Evolutionary conservation across 176 grass and related monocot species (phyloP).

Genomic region (Eragrostis nindensis): DNA sequence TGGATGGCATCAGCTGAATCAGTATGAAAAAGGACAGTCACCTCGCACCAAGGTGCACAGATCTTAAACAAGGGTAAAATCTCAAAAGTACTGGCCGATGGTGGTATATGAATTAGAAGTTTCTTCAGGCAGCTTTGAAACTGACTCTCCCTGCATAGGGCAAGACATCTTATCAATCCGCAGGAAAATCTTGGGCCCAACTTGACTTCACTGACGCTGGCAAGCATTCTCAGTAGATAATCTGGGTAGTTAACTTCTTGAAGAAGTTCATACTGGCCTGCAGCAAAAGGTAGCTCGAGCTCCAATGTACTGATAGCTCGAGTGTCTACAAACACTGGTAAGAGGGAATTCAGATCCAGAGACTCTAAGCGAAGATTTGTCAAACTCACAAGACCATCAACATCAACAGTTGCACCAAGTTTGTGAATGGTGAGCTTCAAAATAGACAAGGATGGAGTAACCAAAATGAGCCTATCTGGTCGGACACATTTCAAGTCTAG

Average conservation of each 20-base stretch:
- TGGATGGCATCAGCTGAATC: slow-evolving; percentile 21
- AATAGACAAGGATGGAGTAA: slow-evolving; percentile 51
- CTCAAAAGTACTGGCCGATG: neutral
- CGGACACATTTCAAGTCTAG: slow-evolving; percentile 71
- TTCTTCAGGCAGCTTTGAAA: slow-evolving; percentile 55
- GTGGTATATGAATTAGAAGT: slow-evolving; percentile 57
- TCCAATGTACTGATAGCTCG: slow-evolving; percentile 50
- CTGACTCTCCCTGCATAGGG: slow-evolving; percentile 4
- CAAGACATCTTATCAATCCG: slow-evolving; percentile 39
- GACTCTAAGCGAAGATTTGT: slow-evolving; percentile 57
- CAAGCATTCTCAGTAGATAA: slow-evolving; percentile 48
- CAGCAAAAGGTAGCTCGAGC: slow-evolving; percentile 42
- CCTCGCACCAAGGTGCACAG: slow-evolving; percentile 51
- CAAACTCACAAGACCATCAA: slow-evolving; percentile 52
- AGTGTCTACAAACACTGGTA: slow-evolving; percentile 22
- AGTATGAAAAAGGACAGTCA: slow-evolving; percentile 53
- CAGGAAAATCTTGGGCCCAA: slow-evolving; percentile 53
- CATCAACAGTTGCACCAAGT: slow-evolving; percentile 39
- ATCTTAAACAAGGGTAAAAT: slow-evolving; percentile 42
- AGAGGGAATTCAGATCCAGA: slow-evolving; percentile 34
- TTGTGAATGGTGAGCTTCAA: slow-evolving; percentile 62
- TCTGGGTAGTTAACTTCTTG: slow-evolving; percentile 20
- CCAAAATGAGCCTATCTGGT: slow-evolving; percentile 64
- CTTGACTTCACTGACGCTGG: slow-evolving; percentile 54
- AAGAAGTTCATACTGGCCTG: slow-evolving; percentile 32